A percentile compares a stretch with the other conserved stretches of the same genome.
Evolutionary conservation across 2,329 filamentous ascomycete genomes (phyloP).

Genomic region (Colletotrichum sp.): DNA sequence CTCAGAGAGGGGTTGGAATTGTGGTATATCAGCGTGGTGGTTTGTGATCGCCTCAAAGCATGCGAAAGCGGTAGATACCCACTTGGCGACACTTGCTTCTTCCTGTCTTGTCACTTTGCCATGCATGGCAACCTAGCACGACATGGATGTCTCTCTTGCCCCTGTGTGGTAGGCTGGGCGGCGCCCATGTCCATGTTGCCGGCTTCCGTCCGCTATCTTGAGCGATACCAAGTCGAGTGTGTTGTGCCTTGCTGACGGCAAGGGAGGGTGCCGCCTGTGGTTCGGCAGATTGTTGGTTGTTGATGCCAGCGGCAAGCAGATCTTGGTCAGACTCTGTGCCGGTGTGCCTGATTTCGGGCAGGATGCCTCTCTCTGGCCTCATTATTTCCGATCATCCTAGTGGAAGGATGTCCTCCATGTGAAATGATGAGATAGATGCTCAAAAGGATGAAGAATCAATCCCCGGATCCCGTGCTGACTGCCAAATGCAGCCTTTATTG

Average conservation of each 20-base stretch:
- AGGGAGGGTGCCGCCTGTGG: background rate
- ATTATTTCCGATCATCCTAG: background rate
- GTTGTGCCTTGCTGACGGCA: background rate
- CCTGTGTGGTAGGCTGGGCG: background rate
- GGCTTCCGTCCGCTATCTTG: background rate
- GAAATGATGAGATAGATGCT: background rate
- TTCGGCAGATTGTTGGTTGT: background rate
- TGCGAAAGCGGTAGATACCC: background rate
- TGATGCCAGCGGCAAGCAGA: background rate
- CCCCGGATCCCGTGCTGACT: background rate
- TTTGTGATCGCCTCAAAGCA: background rate
- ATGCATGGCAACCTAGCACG: background rate
- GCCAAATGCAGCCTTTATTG: background rate
- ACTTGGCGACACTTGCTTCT: slow-evolving; percentile 3
- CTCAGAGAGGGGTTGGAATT: background rate
- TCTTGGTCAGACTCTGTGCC: background rate
- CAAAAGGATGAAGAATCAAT: background rate
- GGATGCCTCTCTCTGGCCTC: background rate
- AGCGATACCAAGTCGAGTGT: background rate
- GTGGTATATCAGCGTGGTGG: background rate
- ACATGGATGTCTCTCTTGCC: background rate
- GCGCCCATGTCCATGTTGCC: background rate
- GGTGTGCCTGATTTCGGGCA: background rate
- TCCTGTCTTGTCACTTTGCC: background rate
- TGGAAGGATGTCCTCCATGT: background rate